Conservation (phyloP, 495 filamentous ascomycete genomes). For the Aspergillus sparsus region DNA sequence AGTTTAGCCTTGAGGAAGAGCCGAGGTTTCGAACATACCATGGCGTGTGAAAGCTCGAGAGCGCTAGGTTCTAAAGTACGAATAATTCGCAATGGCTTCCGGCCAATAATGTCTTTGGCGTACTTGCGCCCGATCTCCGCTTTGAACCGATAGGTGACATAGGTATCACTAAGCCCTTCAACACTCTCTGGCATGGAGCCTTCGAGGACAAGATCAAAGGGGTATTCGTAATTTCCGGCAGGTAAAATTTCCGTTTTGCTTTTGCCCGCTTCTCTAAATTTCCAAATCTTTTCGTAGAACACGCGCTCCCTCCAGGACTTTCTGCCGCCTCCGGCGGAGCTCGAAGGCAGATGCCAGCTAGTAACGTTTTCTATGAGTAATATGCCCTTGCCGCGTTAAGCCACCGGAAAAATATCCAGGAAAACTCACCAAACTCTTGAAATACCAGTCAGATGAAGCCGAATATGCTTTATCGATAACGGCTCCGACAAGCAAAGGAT, state of each 20-base stretch:
- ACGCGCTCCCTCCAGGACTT: constrained; percentile 55
- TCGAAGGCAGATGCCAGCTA: constrained; percentile 53
- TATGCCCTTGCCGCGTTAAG: constrained; percentile 10
- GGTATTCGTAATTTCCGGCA: constrained; percentile 86
- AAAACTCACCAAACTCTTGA: constrained; percentile 66
- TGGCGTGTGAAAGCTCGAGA: constrained; percentile 80
- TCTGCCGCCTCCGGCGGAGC: constrained; percentile 43
- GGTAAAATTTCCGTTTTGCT: constrained; percentile 61
- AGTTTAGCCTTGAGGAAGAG: constrained; percentile 3
- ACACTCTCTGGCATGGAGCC: constrained; percentile 82
- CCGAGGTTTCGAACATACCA: constrained; percentile 52
- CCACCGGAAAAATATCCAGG: constrained; percentile 10
- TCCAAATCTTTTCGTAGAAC: constrained; percentile 58
- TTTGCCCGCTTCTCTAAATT: constrained; percentile 51
- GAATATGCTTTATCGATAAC: constrained; percentile 69
- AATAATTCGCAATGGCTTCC: constrained; percentile 82
- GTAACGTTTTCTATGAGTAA: constrained; percentile 19
- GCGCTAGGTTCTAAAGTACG: constrained; percentile 79
- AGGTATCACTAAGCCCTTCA: constrained; percentile 78
- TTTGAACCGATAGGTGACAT: constrained; percentile 84
- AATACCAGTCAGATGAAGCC: constrained; percentile 69
- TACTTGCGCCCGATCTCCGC: constrained; percentile 83
- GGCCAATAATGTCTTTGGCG: constrained; percentile 73
- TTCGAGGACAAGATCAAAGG: constrained; percentile 76
- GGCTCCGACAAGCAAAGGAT: constrained; percentile 72